Evolutionary conservation across 2,329 filamentous ascomycete genomes (phyloP), one percentile per base, ranked within the genome.

Genomic region (Aurifilum marmelostoma): DNA sequence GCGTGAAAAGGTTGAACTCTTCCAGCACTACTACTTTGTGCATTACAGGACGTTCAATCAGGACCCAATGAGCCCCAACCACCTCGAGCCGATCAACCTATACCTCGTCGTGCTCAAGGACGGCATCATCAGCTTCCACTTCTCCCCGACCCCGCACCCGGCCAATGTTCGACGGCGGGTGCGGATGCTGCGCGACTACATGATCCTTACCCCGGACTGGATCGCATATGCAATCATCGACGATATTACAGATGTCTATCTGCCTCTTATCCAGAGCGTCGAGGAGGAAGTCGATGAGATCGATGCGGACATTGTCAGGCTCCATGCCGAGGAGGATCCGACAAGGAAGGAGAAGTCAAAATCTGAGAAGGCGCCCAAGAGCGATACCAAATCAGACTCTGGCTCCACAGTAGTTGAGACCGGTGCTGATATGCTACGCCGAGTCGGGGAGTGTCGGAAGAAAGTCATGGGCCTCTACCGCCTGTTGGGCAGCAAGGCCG

Each of bases 1-100:
- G 54, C 94, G 96, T 29, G 96, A 99, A 77, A 99, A 99, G 81
- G 96, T 99, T 0, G 96, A 99, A 79, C 85, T 99, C 0, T 99
- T 99, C 84, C 91, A 93, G 43, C 92, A 97, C 78, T 99, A 99
- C 82, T 99, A 99, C 80, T 97, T 99, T 76, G 93, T 99, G 81
- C 98, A 97, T 79, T 99, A 99, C 79, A 92, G 96, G 21, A 97
- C 94, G 0, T 99, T 99, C 76, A 96, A 99, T 77, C 96, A 98
- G 78, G 96, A 99, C 76, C 89, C 89, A 71, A 91, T 91, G 74
- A 97, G 90, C 77, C 92, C 96, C 68, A 90, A 97, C 76, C 97
- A 97, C 77, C 86, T 99, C 60, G 93, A 98, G 75, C 95, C 96
- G 0, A 92, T 99, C 76, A 97, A 98, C 80, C 93, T 99, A 87